Base-by-base conservation (phyloP, 805 yeast species). In the Zygoascus tannicola region DNA sequence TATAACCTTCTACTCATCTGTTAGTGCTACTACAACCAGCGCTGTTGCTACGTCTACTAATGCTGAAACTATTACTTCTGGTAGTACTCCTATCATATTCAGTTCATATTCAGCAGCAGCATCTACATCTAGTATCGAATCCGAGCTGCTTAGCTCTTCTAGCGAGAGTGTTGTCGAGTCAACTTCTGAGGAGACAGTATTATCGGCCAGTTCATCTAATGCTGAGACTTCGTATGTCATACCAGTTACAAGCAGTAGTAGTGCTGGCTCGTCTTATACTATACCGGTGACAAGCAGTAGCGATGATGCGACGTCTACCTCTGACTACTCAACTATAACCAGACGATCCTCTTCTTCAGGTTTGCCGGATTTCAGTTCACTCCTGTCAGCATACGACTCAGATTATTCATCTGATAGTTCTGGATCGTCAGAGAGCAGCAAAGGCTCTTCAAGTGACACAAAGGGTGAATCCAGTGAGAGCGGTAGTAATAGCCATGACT, bases 1-100 rank as follows among this genome's bases (percentile, higher is more conserved):
- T 3, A 43, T 43, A n/a, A 26, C 48, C 3, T 46, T 48, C 22
- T 35, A 50, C 14, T 18, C 52, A 7, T 19, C 49, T 12, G 26
- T 40, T 4, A 23, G 43, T 2, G 30, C 40, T 19, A 43, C 46
- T 16, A 26, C 30, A 26, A 26, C 30, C 8, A 18, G 15, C 15
- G 35, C 35, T 7, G 19, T 7, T 33, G 7, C 35, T 33, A 14
- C 8, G 7, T 8, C 35, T n/a, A 8, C 35, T 8, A 33, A 14
- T 8, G 8, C 35, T 8, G 35, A 33, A 8, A 18, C 19, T 7
- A 18, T n/a, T n/a, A 33, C 35, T 7, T n/a, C 35, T 8, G 35
- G 15, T n/a, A 18, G 15, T n/a, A n/a, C n/a, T 14, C 15, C 35
- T 33, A 8, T 16, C 15, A 15, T 33, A 8, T 14, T 16, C 35